Base-by-base conservation (phyloP, 306 rosid genomes). In the Gleditsia sinensis region DNA sequence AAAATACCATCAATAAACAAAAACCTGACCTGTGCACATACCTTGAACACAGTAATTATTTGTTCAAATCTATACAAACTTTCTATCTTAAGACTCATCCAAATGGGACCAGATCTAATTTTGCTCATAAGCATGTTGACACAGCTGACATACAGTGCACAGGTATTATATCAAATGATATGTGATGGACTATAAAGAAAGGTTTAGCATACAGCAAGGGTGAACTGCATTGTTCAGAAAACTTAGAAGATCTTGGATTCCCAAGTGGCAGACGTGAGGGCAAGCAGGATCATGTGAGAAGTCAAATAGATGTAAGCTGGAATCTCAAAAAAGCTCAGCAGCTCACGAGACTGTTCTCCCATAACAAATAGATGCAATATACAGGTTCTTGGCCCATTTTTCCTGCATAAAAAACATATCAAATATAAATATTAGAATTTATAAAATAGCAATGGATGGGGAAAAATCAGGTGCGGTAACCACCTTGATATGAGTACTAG, bases 351-450 rank as follows among this genome's bases (percentile, higher is more conserved):
- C 90, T 37, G 93, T 88, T 78, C 93, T 84, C 67, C 96, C 96
- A 20, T 88, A 88, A 80, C 90, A 88, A 67, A 91, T 85, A 56
- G 93, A 91, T 50, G 96, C 90, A 77, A 91, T 83, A 67, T 91
- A 91, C 65, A 91, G 87, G 70, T 91, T 91, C 71, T 91, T 91
- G n/a, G 84, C 91, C 96, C 96, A 91, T 82, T 91, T 91, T 45
- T 88, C 96, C 93, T 91, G 90, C 77, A 81, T 10, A 69, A 63
- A 66, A 71, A 73, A 34, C 77, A 78, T 20, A n/a, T 19, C 71
- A 25, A 76, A 63, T 12, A 62, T 80, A 45, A 70, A 74, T 34
- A 59, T 34, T 61, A 20, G 7, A 39, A 46, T 34, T n/a, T 16
- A 50, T 16, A 23, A 32, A 62, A 61, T 51, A 14, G 55, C 46